These are phyloP conservation scores for Fusarium protoensiforme DNA, from an alignment of 2,329 filamentous ascomycete species.

Conservation along the genomic window DNA sequence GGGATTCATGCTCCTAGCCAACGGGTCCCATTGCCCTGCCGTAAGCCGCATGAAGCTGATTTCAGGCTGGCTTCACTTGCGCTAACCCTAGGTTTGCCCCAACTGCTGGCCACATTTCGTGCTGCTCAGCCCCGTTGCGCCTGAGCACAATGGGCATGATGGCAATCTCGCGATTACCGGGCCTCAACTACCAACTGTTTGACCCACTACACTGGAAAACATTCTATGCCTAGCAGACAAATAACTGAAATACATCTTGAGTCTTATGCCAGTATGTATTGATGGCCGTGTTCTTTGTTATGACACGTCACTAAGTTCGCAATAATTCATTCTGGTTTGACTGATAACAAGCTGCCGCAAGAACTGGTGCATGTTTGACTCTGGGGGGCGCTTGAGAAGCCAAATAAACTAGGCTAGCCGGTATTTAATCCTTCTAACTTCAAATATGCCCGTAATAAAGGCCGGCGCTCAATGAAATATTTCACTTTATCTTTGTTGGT, in stretches of 20 bases:
- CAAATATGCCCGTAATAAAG: not conserved
- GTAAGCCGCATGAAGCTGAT: not conserved
- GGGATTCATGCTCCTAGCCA: not conserved
- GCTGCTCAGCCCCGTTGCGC: not conserved
- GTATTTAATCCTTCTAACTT: not conserved
- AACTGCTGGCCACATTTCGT: not conserved
- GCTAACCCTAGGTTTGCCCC: not conserved
- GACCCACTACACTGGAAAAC: not conserved
- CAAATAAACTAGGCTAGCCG: not conserved
- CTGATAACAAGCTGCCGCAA: not conserved
- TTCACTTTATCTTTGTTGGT: not conserved
- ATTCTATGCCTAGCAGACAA: not conserved
- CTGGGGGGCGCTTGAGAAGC: not conserved
- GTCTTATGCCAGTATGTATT: not conserved
- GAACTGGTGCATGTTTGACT: not conserved
- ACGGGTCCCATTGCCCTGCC: not conserved
- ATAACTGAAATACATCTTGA: not conserved
- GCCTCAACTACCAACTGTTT: not conserved
- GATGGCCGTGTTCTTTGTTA: not conserved
- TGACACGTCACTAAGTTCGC: no score
- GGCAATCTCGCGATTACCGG: not conserved
- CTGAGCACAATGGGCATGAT: not conserved
- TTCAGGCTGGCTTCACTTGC: not conserved
- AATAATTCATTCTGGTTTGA: not conserved
- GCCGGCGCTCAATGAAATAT: not conserved